Base-by-base conservation (phyloP, 2,329 filamentous ascomycete species). In the Curvularia lunata region DNA sequence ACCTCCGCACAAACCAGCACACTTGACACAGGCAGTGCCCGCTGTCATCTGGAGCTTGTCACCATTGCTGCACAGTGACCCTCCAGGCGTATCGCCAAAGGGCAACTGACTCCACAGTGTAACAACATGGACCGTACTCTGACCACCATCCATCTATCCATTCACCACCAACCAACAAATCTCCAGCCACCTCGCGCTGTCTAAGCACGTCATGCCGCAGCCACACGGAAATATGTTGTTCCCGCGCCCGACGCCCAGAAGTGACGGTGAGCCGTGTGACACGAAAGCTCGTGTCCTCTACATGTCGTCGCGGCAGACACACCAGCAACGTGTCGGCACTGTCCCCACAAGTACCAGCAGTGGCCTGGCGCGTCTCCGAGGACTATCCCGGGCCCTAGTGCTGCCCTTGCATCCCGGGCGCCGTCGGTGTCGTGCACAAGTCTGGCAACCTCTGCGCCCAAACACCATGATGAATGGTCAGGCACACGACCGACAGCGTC, bases 381-480 rank as follows among this genome's bases (percentile, higher is more conserved):
- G 42, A 23, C 52, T 43, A 49, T 60, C 59, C 37, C 61, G 56
- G 48, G 42, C 53, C 46, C 45, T 62, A 28, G 28, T n/a, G 27
- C 18, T 52, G 28, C 52, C 52, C 49, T 60, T 56, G 56, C 56
- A 52, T 52, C 56, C 52, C 51, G 45, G 48, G 48, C 52, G 59
- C 61, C 52, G 50, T 48, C 50, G 38, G 56, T 63, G 63, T 66
- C 65, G 63, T 71, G 65, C 70, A 66, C 64, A 58, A 54, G 34
- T 37, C 37, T 48, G 48, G 49, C 56, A 45, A 48, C 53, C 52
- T 62, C 43, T 47, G 43, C 45, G 37, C 42, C 47, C 54, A 50
- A 41, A n/a, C 41, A 25, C 9, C 55, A 30, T 58, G 48, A 48
- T 62, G 56, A 65, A 64, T 66, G 53, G 30, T 59, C 56, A 62